Percentiles rank a stretch among this genome's conserved stretches.
phyloP scores from a whole-genome alignment of 129 eudicot genomes.

The Artemisia tridentata region DNA sequence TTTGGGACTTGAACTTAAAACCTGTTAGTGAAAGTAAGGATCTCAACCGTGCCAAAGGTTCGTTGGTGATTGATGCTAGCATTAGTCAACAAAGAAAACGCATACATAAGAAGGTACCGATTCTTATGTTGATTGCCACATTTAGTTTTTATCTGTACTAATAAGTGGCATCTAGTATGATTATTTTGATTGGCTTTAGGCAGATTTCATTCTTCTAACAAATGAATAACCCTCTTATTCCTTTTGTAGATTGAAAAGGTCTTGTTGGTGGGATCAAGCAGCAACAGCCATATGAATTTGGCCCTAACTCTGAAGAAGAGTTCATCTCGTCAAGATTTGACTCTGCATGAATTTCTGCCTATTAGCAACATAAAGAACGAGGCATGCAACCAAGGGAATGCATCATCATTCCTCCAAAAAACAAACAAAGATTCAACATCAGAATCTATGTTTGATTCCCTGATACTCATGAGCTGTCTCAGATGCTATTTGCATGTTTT shows the following conservation, averaged over 20 bases:
- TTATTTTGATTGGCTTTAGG: background rate
- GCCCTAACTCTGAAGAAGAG: background rate
- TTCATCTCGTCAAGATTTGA: no score
- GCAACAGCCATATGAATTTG: background rate
- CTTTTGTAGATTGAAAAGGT: constrained; percentile 18
- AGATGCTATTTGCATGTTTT: constrained; percentile 21
- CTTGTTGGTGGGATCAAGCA: background rate
- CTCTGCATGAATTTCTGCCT: constrained; percentile 3
- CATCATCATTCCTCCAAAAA: background rate
- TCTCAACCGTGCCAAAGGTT: no score
- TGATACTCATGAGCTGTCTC: constrained; percentile 13
- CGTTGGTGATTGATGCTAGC: no score
- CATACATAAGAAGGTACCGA: no score
- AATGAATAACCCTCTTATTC: background rate
- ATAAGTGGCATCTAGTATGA: no score
- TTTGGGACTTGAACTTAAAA: no score
- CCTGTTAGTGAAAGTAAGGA: no score
- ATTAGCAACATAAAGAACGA: background rate
- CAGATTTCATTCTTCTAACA: background rate
- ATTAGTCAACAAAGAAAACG: no score
- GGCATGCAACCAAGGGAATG: background rate
- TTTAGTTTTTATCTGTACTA: no score
- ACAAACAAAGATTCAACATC: background rate
- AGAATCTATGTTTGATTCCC: background rate
- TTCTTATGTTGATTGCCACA: no score